Base-by-base conservation (phyloP, 2,329 filamentous ascomycete genomes). In the Aspergillus jensenii region DNA sequence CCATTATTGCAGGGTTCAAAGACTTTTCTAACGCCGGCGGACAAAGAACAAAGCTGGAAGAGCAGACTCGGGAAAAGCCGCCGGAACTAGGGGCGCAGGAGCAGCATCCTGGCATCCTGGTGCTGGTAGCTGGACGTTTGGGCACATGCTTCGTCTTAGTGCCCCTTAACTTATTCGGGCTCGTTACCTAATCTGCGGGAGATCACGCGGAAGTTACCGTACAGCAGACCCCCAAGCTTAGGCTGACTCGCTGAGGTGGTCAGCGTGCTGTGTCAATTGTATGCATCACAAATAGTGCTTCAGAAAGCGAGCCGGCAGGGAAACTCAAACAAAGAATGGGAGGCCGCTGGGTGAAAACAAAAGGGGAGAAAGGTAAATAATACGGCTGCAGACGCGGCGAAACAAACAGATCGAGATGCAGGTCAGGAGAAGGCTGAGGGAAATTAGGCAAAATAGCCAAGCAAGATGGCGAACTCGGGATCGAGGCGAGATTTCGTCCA, bases 41-140 rank as follows among this genome's bases (percentile, higher is more conserved):
- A 23, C 43, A 25, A 6, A 5, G 23, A 31, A 48, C 12, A 14
- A 48, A 37, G 45, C 17, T 9, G 45, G 9, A 15, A 23, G 23
- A 17, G 46, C 37, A 17, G 15, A 40, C 51, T 53, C 51, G 51
- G 51, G 51, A 46, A 53, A 53, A 53, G 17, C 51, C 51, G 51
- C 51, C 51, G 51, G 21, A 39, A 27, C 43, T 41, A 45, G 19
- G 41, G 39, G 21, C 31, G n/a, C 41, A 53, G 39, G 51, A 53
- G 51, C 49, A 12, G 12, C 23, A 52, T 52, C 49, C 49, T 51
- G 49, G 33, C 23, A 9, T 8, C 6, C 37, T 52, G 19, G 21
- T n/a, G 35, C 17, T 40, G 21, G 21, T 3, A 21, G 21, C 21
- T 21, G n/a, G 6, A 27, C 23, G 25, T 37, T 37, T 15, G 7